These are phyloP conservation scores for Magnaporthiopsis incrustans DNA, from an alignment of 2,329 filamentous ascomycete genomes.

Conservation along the genomic window DNA sequence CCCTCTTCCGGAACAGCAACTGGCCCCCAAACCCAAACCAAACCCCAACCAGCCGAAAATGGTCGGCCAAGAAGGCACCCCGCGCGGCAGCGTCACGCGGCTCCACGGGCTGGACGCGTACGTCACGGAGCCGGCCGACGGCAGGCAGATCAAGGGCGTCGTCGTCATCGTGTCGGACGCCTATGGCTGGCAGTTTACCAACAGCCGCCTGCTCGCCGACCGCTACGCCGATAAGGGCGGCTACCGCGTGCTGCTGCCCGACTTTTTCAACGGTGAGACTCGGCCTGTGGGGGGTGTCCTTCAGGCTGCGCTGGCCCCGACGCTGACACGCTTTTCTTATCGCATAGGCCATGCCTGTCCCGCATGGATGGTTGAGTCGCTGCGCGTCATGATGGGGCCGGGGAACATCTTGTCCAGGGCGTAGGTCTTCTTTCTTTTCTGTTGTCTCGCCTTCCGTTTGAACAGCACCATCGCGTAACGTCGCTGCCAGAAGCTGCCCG, in stretches of 20 bases:
- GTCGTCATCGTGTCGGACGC: constrained; percentile 47
- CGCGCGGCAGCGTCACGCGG: constrained; percentile 34
- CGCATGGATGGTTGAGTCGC: constrained; percentile 20
- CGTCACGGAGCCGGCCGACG: constrained; percentile 28
- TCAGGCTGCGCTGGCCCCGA: no score
- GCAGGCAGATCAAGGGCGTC: constrained; percentile 32
- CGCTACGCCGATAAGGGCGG: constrained; percentile 41
- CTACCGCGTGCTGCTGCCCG: constrained; percentile 45
- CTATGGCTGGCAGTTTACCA: constrained; percentile 47
- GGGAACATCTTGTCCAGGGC: constrained; percentile 21
- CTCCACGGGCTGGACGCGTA: constrained; percentile 43
- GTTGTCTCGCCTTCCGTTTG: background rate
- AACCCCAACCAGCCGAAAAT: background rate
- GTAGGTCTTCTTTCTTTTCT: constrained; percentile 14
- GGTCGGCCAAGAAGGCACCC: constrained; percentile 28
- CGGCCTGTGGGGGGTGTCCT: no score
- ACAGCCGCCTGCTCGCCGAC: constrained; percentile 45
- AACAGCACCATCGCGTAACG: background rate
- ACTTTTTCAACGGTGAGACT: constrained; percentile 41
- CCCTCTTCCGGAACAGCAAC: background rate
- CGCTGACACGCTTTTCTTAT: background rate
- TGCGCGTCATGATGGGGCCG: constrained; percentile 17
- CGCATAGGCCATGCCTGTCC: constrained; percentile 22
- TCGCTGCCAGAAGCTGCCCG: background rate
- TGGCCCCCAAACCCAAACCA: no score